phyloP scores from a whole-genome alignment of 129 eudicot genomes.

The Flaveria sonorensis region DNA sequence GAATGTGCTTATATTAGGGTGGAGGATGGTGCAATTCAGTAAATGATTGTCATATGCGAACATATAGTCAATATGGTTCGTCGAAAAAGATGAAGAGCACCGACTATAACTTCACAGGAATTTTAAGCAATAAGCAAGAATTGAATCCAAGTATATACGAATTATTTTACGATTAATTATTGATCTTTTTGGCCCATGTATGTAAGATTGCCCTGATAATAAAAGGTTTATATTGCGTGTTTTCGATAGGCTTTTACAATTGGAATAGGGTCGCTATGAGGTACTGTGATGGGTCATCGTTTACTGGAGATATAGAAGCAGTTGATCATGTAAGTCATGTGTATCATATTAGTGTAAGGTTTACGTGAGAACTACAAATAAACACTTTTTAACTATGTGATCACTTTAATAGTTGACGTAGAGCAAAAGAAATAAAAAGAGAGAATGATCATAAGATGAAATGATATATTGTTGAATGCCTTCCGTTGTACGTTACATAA shows the following conservation, averaged over 20 bases:
- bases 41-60: slow-evolving; percentile 31
- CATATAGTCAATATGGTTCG: slow-evolving; percentile 39
- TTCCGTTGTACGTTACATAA: too few species aligned
- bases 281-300: slow-evolving; percentile 64
- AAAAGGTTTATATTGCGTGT: neutral
- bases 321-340: slow-evolving; percentile 46
- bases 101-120: slow-evolving; percentile 45
- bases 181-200: neutral
- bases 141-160: slow-evolving; percentile 44
- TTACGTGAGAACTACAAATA: neutral
- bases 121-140: slow-evolving; percentile 40
- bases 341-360: neutral
- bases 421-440: too few species aligned
- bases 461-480: too few species aligned
- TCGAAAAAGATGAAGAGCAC: slow-evolving; percentile 43
- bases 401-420: too few species aligned
- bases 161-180: neutral
- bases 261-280: slow-evolving; percentile 58
- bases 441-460: too few species aligned
- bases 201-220: neutral
- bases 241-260: slow-evolving; percentile 48
- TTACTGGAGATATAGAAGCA: slow-evolving; percentile 54
- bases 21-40: slow-evolving; percentile 55
- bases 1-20: slow-evolving; percentile 33
- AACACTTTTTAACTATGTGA: too few species aligned